Evolutionary conservation across 1,284 basidiomycete genomes (phyloP), one percentile per base, ranked within the genome.

Genomic region (Ganoderma leucocontextum): DNA sequence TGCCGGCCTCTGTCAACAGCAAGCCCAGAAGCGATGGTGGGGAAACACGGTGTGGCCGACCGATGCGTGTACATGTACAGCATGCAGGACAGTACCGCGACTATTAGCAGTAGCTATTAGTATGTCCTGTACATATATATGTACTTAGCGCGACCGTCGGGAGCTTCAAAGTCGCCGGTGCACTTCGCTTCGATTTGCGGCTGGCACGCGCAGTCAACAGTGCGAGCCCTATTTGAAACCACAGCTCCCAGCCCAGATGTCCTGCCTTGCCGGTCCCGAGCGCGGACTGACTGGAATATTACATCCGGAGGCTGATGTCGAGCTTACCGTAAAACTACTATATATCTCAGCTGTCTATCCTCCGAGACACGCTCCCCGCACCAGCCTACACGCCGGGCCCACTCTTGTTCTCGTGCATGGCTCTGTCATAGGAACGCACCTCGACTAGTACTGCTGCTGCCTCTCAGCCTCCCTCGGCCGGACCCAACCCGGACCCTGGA

Each of bases 351-450:
- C 12, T 49, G 22, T 22, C 47, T 49, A 10, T 49, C 47, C 35
- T 35, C 55, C 35, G 35, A 35, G 1, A n/a, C 55, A 33, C 60
- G 25, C 60, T n/a, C 49, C n/a, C 47, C 36, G n/a, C 49, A 39
- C n/a, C 52, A 29, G 9, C 49, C 8, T 33, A 22, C 19, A 12
- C 52, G 17, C 62, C 17, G 12, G 15, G 39, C 62, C 36, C 53
- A 25, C 39, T 29, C 35, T 36, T 33, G 29, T 36, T 44, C 19
- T 57, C 41, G 55, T 52, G 62, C 53, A 62, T 62, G 60, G 33
- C 62, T 57, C 33, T 57, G 39, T 58, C 42, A 64, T 64, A 58
- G 55, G 19, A 58, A 58, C 55, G 19, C 35, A 38, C 55, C n/a
- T 19, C 35, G 55, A 57, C 55, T 35, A 19, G 19, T 22, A 19